These are phyloP conservation scores for Podospora tetraspora DNA, from an alignment of 495 filamentous ascomycete species.

Conservation along the genomic window DNA sequence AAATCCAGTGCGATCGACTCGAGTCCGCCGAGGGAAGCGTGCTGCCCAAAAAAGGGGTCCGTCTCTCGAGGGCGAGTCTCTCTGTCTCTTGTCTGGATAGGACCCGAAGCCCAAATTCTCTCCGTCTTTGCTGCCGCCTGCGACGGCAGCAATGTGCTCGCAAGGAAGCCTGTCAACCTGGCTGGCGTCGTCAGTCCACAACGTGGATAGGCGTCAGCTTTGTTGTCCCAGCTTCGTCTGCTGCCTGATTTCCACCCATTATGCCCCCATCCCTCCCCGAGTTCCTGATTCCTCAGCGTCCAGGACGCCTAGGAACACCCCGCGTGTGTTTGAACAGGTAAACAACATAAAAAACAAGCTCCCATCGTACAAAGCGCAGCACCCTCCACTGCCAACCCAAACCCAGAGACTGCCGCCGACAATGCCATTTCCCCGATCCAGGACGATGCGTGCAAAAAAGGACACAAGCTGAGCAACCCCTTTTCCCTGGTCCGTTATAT, in stretches of 20 bases:
- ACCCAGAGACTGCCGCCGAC: conserved; percentile 16
- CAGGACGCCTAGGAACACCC: conserved; percentile 9
- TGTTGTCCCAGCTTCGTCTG: conserved; percentile 18
- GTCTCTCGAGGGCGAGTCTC: conserved; percentile 1
- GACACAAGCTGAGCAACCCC: conserved; percentile 16
- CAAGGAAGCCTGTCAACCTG: conserved; percentile 5
- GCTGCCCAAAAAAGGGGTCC: not conserved
- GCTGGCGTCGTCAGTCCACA: conserved; percentile 12
- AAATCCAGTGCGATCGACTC: conserved; percentile 2
- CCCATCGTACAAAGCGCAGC: conserved; percentile 27
- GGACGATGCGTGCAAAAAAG: conserved; percentile 34
- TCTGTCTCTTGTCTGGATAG: conserved; percentile 7
- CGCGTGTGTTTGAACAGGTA: conserved; percentile 17
- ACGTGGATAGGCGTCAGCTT: conserved; percentile 13
- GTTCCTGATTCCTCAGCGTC: conserved; percentile 7
- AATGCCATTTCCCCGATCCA: conserved; percentile 30
- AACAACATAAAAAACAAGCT: conserved; percentile 14
- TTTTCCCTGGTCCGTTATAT: conserved; percentile 26
- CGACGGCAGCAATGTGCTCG: conserved; percentile 2
- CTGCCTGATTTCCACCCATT: conserved; percentile 23
- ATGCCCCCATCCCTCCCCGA: conserved; percentile 17
- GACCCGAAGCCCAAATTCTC: not conserved
- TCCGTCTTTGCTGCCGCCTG: not conserved
- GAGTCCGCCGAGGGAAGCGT: conserved; percentile 5
- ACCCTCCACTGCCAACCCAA: conserved; percentile 11